Evolutionary conservation across 352 stramenopile species (phyloP).

Genomic region (Phytophthora chlamydospora): DNA sequence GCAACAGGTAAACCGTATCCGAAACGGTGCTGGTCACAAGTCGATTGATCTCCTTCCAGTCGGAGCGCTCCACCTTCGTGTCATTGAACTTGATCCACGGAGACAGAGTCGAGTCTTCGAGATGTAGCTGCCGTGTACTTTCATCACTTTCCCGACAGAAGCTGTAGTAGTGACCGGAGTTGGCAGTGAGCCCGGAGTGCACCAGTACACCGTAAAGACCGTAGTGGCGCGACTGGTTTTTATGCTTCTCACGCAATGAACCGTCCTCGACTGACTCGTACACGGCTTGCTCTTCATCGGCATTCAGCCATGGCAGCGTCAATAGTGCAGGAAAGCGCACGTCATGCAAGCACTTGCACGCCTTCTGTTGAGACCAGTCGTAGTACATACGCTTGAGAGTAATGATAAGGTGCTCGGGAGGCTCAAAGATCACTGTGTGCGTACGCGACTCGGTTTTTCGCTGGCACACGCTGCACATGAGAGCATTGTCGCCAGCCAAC

Average conservation of each 20-base stretch:
- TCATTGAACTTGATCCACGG: constrained; percentile 94
- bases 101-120: constrained; percentile 75
- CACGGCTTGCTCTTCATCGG: constrained; percentile 55
- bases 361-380: constrained; percentile 89
- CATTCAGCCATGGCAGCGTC: constrained; percentile 65
- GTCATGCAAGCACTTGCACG: constrained; percentile 86
- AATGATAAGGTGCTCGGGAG: constrained; percentile 84
- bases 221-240: constrained; percentile 65
- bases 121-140: constrained; percentile 68
- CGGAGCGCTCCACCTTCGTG: constrained; percentile 77
- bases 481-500: constrained; percentile 80
- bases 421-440: constrained; percentile 82
- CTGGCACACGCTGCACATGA: constrained; percentile 73
- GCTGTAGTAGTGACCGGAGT: constrained; percentile 92
- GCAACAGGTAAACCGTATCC: constrained; percentile 88
- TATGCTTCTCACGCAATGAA: constrained; percentile 22
- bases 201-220: constrained; percentile 91
- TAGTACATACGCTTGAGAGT: constrained; percentile 92
- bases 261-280: constrained; percentile 21
- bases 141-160: constrained; percentile 87
- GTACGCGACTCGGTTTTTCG: constrained; percentile 82
- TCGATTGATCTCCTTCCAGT: constrained; percentile 85
- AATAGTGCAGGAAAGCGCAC: constrained; percentile 77
- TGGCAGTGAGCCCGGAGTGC: constrained; percentile 88
- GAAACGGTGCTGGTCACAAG: constrained; percentile 81